Base-by-base conservation (phyloP, 2,329 filamentous ascomycete genomes). In the Keithomyces neogunnii region DNA sequence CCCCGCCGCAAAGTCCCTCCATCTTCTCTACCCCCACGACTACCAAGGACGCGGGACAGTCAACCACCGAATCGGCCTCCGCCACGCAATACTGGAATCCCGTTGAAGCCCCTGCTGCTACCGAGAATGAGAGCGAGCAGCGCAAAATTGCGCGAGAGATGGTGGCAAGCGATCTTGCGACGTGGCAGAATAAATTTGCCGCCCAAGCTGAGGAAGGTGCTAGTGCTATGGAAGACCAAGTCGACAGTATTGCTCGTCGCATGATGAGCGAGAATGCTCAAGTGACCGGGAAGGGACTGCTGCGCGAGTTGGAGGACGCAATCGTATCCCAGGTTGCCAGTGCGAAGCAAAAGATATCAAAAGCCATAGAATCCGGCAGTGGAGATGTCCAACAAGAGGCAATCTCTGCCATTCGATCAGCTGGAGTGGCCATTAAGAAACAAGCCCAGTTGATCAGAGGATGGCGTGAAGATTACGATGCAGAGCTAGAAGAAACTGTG, bases 101-200 rank as follows among this genome's bases (percentile, higher is more conserved):
- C 10, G 68, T 78, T 4, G 60, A 69, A 46, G 67, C 76, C 2
- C 75, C 77, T 0, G 67, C 76, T 10, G 59, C 71, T 3, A 65
- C 71, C 57, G 64, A 74, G 48, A 66, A 71, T 35, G 78, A 81
- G 51, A 73, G 77, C 32, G 77, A 82, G 30, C 67, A 73, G 13
- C 77, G 80, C 30, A 78, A 78, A 50, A 77, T 75, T 3, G 79
- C 79, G 2, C 81, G 82, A 44, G 79, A 85, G 60, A 80, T 80
- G 56, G 87, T 97, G 42, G 77, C 83, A 2, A 79, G 85, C 44
- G 93, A 99, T 64, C 77, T 99, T 11, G 78, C 81, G 57, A 77
- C 78, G 51, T 99, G 93, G 92, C 87, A 96, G 67, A 81, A 82
- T 55, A 95, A 95, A 62, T 96, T 96, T 64, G 80, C 87, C 31